These are phyloP conservation scores for Cladosporium colombiae DNA, from an alignment of 2,329 filamentous ascomycete species.

Conservation along the genomic window DNA sequence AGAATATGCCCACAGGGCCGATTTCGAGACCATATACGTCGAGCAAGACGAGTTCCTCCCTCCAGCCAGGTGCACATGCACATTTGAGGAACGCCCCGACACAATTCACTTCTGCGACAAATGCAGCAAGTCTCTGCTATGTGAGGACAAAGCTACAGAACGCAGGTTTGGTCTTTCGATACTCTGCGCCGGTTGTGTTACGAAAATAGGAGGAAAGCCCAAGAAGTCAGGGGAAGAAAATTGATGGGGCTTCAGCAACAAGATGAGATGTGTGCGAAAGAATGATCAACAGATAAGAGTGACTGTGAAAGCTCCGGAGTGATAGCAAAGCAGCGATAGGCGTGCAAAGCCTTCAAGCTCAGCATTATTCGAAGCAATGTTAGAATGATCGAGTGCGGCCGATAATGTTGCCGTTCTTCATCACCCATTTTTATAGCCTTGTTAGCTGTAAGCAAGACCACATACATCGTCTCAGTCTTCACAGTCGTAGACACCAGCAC, in stretches of 20 bases:
- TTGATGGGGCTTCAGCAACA: neutral
- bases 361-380: neutral
- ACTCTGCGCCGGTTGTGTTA: neutral
- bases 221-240: neutral
- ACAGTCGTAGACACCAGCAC: no score
- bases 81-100: neutral
- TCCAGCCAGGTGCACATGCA: neutral
- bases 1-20: neutral
- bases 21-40: neutral
- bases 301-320: neutral
- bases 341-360: neutral
- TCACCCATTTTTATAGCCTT: no score
- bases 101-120: neutral
- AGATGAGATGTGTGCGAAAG: neutral
- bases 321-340: no score
- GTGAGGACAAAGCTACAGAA: neutral
- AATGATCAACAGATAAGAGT: neutral
- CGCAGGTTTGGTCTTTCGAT: neutral
- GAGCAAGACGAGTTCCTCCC: neutral
- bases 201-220: neutral
- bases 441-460: no score
- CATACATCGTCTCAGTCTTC: no score
- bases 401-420: no score
- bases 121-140: neutral
- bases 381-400: no score